Evolutionary conservation across 768 basidiomycete species (phyloP).

Genomic region (Russula lepida): DNA sequence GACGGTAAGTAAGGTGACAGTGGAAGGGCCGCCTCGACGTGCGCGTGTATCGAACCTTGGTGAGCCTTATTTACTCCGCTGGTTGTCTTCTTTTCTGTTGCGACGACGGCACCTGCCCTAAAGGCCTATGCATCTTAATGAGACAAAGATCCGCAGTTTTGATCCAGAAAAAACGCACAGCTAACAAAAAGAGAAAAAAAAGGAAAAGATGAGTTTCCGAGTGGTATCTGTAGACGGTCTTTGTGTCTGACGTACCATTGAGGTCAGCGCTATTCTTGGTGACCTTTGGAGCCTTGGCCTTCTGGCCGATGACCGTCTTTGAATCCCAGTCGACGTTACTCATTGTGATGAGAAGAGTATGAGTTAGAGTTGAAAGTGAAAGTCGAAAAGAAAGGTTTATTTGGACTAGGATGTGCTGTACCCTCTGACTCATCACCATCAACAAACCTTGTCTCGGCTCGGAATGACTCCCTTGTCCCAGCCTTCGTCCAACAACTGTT

Average conservation of each 20-base stretch:
- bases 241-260: constrained; percentile 34
- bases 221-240: background rate
- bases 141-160: background rate
- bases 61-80: constrained; percentile 70
- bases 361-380: background rate
- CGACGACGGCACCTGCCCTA: constrained; percentile 65
- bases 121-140: constrained; percentile 47
- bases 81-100: constrained; percentile 73
- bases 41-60: constrained; percentile 41
- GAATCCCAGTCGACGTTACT: constrained; percentile 55
- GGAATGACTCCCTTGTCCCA: constrained; percentile 65
- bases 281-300: constrained; percentile 54
- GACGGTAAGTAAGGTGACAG: background rate
- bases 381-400: background rate
- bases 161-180: constrained; percentile 13
- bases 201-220: constrained; percentile 19
- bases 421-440: constrained; percentile 8
- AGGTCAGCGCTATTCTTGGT: constrained; percentile 52
- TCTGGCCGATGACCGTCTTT: constrained; percentile 66
- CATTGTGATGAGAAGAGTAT: constrained; percentile 15
- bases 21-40: background rate
- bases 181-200: constrained; percentile 2
- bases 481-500: constrained; percentile 65
- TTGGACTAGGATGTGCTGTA: background rate
- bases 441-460: constrained; percentile 29